Base-by-base conservation (phyloP, 2,329 filamentous ascomycete genomes). In the Coleophoma eucalyptorum region DNA sequence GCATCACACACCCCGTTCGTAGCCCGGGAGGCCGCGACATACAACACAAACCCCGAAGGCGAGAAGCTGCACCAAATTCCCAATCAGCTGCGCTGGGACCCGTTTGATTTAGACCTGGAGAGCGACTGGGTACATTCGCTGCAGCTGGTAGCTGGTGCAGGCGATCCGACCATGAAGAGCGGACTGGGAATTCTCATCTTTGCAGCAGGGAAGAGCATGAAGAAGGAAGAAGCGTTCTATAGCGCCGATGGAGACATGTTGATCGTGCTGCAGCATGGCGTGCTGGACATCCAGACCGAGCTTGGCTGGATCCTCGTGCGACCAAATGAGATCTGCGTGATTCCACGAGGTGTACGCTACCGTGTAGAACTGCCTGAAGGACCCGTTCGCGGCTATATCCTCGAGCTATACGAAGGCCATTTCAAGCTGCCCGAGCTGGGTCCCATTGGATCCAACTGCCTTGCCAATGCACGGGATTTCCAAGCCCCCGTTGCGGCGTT, bases 171-270 rank as follows among this genome's bases (percentile, higher is more conserved):
- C 0, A 78, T 87, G 67, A 96, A 96, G 70, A 75, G 80, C 16
- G 91, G 91, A 0, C 61, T 95, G 40, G 90, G 88, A 19, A 90
- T 94, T 53, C 85, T 88, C 67, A 81, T 94, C 50, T 96, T 89
- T 64, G 86, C 87, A 1, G 89, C 87, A 0, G 89, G 88, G 18
- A 85, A 81, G 65, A 83, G 85, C 63, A 96, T 96, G 91, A 75
- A 76, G 45, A 71, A 76, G n/a, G 79, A 80, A 37, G 76, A 86
- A 46, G 89, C 89, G 0, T 95, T 92, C 67, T 95, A 93, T 75
- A 92, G 87, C 3, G 86, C 90, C 0, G 89, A 93, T 63, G 89
- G 89, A 12, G 89, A 93, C 65, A 80, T 90, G 60, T 69, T 92
- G 50, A 84, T 93, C 55, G 86, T 93, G 13, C 77, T 86, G 2